phyloP scores from a whole-genome alignment of 2,329 filamentous ascomycete species.

The Pseudocercospora pini-densiflorae region DNA sequence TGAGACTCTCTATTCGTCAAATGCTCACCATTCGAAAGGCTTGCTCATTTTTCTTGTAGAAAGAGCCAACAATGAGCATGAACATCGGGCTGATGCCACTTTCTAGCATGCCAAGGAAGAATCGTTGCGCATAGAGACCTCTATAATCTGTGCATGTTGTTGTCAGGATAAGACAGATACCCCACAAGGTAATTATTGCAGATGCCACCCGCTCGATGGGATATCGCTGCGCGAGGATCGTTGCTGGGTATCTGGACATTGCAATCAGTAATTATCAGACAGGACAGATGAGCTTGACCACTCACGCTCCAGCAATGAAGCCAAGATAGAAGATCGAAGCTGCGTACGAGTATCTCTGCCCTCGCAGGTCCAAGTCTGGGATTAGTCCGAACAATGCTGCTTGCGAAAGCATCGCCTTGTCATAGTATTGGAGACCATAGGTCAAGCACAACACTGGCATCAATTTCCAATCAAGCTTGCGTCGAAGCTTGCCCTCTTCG shows the following conservation, averaged over 20 bases:
- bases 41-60: constrained; percentile 37
- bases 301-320: constrained; percentile 48
- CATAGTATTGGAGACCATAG: constrained; percentile 55
- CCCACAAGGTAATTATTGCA: constrained; percentile 44
- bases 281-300: neutral
- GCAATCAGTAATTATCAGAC: neutral
- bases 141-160: constrained; percentile 45
- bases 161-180: constrained; percentile 44
- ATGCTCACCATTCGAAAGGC: constrained; percentile 31
- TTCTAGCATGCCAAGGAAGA: constrained; percentile 62
- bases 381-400: constrained; percentile 53
- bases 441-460: constrained; percentile 54
- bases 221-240: constrained; percentile 50
- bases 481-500: constrained; percentile 49
- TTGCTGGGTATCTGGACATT: constrained; percentile 45
- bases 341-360: constrained; percentile 51
- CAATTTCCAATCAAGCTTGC: constrained; percentile 50
- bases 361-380: constrained; percentile 48
- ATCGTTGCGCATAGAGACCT: constrained; percentile 53
- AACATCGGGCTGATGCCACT: constrained; percentile 44
- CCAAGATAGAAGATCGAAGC: constrained; percentile 56
- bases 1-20: too few species aligned
- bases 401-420: constrained; percentile 60
- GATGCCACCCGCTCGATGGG: constrained; percentile 54
- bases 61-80: constrained; percentile 24